Conservation (phyloP, 192 early-diverging fungal species). For the Martensiomyces pterosporus region DNA sequence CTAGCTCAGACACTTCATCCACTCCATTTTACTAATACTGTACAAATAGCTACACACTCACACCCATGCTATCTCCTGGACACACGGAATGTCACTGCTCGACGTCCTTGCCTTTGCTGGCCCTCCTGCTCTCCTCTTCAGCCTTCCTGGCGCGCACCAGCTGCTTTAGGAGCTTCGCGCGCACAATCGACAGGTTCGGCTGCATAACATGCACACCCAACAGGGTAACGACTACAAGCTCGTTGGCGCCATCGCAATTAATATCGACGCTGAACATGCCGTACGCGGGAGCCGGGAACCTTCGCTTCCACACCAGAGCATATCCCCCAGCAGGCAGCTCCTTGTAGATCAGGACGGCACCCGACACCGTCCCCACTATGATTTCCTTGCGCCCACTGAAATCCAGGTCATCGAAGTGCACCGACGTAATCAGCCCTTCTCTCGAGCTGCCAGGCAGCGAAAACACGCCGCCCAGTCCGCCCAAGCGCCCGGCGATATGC, state of each 20-base stretch:
- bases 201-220: constrained; percentile 48
- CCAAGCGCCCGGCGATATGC: constrained; percentile 33
- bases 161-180: constrained; percentile 31
- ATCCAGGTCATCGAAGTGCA: constrained; percentile 47
- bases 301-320: constrained; percentile 40
- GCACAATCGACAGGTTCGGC: constrained; percentile 37
- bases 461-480: constrained; percentile 41
- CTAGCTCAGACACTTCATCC: too few relatives aligned
- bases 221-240: constrained; percentile 51
- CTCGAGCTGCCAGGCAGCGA: constrained; percentile 33
- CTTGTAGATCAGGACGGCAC: constrained; percentile 47
- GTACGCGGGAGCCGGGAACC: constrained; percentile 45
- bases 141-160: constrained; percentile 20
- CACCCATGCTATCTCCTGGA: too few relatives aligned
- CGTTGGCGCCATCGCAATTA: constrained; percentile 47
- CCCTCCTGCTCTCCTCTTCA: not conserved
- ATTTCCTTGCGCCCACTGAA: constrained; percentile 37
- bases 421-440: constrained; percentile 41
- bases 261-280: constrained; percentile 45
- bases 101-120: constrained; percentile 56
- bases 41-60: too few relatives aligned
- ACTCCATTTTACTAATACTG: not conserved
- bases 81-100: too few relatives aligned
- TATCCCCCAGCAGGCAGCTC: constrained; percentile 30
- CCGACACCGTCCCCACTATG: constrained; percentile 39